phyloP scores from a whole-genome alignment of 345 rosid genomes.

The Gossypium turneri region DNA sequence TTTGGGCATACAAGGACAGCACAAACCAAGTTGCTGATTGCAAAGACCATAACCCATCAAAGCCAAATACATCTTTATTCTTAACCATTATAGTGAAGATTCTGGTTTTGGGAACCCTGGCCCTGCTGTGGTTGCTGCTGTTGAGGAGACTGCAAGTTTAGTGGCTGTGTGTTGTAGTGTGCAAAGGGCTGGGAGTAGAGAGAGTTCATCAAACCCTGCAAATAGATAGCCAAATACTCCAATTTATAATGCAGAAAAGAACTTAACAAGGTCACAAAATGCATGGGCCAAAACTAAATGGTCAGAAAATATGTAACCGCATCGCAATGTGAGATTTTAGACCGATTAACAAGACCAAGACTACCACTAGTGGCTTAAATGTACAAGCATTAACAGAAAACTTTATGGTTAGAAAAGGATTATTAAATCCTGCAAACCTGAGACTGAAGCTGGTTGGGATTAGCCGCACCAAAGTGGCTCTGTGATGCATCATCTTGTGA shows the following conservation, averaged over 20 bases:
- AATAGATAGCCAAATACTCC: neutral
- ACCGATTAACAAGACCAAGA: neutral
- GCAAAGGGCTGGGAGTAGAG: constrained; percentile 92
- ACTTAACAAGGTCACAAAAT: neutral
- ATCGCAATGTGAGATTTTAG: neutral
- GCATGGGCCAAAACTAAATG: neutral
- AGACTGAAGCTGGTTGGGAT: constrained; percentile 73
- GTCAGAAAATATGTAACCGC: neutral
- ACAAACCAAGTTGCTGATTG: constrained; percentile 70
- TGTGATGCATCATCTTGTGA: constrained; percentile 83
- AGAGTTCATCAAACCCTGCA: constrained; percentile 87
- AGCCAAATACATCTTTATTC: constrained; percentile 22
- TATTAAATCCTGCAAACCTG: constrained; percentile 50
- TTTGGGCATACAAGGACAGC: constrained; percentile 57
- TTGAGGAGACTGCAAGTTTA: constrained; percentile 60
- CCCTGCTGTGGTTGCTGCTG: constrained; percentile 62
- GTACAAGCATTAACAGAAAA: neutral
- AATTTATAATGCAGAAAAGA: neutral
- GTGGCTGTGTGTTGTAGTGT: constrained; percentile 77
- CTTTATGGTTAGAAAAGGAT: neutral
- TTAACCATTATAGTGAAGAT: constrained; percentile 80
- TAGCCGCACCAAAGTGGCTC: constrained; percentile 71
- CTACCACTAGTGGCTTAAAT: neutral
- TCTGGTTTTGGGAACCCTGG: constrained; percentile 80
- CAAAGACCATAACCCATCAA: constrained; percentile 68